Conservation (phyloP, 1,284 basidiomycete species). For the Fistulinella cinereoalba region DNA sequence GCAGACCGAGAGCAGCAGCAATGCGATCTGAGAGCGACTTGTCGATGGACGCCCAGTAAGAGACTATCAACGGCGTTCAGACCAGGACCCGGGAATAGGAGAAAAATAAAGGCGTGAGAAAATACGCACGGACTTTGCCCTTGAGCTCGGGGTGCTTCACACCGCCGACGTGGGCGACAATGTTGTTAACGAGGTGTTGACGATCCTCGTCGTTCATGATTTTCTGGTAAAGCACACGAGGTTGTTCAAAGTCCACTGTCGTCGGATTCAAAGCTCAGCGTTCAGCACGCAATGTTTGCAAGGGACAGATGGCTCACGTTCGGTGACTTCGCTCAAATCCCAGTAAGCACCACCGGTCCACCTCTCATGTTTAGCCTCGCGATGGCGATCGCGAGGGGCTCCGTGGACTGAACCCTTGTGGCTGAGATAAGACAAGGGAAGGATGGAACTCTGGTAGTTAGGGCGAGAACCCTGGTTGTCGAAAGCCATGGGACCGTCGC, state of each 20-base stretch:
- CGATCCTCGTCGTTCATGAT: constrained; percentile 73
- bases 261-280: constrained; percentile 2
- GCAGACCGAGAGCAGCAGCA: constrained; percentile 66
- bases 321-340: constrained; percentile 76
- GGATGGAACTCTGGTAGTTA: constrained; percentile 80
- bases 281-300: not conserved
- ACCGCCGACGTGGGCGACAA: constrained; percentile 69
- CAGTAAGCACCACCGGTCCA: constrained; percentile 72
- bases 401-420: constrained; percentile 41
- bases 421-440: constrained; percentile 52
- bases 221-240: constrained; percentile 73
- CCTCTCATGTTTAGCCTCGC: constrained; percentile 61
- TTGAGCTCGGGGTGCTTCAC: constrained; percentile 68
- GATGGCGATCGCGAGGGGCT: constrained; percentile 36
- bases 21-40: constrained; percentile 71
- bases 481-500: constrained; percentile 67
- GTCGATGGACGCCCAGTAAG: constrained; percentile 78
- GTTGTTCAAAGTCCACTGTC: constrained; percentile 88
- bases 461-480: constrained; percentile 80
- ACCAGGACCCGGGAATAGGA: no score
- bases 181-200: constrained; percentile 72
- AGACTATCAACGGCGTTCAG: constrained; percentile 45
- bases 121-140: constrained; percentile 61
- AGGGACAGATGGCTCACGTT: constrained; percentile 57
- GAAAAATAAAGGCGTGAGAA: not conserved